A percentile compares a stretch with the other conserved stretches of the same genome.
phyloP scores from a whole-genome alignment of 768 basidiomycete genomes.

The Strobilomyces confusus region DNA sequence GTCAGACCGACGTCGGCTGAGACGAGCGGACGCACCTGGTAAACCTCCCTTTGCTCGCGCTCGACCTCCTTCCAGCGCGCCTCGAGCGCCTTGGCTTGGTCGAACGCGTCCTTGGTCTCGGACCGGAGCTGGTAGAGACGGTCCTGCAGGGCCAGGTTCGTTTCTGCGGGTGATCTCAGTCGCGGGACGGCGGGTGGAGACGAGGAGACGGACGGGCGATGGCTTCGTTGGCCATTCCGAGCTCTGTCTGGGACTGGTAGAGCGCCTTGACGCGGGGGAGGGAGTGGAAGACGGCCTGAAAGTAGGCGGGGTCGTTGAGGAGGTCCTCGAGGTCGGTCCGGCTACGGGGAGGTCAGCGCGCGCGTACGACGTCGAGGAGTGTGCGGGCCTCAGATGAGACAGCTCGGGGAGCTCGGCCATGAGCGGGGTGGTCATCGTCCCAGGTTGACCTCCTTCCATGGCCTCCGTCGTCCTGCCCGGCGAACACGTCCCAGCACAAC shows the following conservation, averaged over 20 bases:
- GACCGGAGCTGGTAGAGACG: conserved; percentile 68
- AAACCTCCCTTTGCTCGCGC: conserved; percentile 82
- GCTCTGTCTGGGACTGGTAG: conserved; percentile 71
- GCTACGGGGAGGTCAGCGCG: conserved; percentile 38
- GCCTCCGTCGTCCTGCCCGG: conserved; percentile 71
- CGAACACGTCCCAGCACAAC: conserved; percentile 67
- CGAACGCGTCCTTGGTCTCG: conserved; percentile 84
- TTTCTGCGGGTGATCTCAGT: conserved; percentile 42
- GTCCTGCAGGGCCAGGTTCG: conserved; percentile 75
- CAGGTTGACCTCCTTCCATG: conserved; percentile 39
- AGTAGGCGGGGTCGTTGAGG: conserved; percentile 74
- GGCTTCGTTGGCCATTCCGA: conserved; percentile 80
- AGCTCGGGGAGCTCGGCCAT: conserved; percentile 70
- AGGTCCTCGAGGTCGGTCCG: conserved; percentile 91
- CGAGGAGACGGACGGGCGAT: conserved; percentile 66
- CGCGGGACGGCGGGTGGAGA: not conserved
- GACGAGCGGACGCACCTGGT: conserved; percentile 55
- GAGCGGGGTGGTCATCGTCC: conserved; percentile 38
- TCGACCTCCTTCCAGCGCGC: conserved; percentile 83
- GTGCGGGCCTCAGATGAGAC: conserved; percentile 61
- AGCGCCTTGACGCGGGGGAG: conserved; percentile 68
- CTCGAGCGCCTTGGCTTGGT: conserved; percentile 80
- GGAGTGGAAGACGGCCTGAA: conserved; percentile 84
- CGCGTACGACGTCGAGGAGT: not conserved
- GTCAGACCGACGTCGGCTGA: conserved; percentile 10